A percentile compares a stretch with the other conserved stretches of the same genome.
phyloP scores from a whole-genome alignment of 2,329 filamentous ascomycete species.

The Monosporascus sp. region DNA sequence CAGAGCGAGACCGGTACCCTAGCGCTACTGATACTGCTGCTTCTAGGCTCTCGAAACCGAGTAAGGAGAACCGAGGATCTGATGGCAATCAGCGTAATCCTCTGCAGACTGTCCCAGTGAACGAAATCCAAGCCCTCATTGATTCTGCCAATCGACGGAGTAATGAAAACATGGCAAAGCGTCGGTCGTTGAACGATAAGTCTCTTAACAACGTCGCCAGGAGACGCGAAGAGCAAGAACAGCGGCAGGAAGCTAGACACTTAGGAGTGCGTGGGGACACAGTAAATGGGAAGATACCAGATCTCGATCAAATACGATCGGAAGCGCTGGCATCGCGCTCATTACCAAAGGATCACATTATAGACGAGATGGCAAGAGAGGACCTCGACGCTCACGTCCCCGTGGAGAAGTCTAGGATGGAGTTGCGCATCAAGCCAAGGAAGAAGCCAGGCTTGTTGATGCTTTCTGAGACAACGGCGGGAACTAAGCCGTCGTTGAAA shows the following conservation, averaged over 20 bases:
- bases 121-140: neutral
- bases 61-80: neutral
- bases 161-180: neutral
- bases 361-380: slow-evolving; percentile 2
- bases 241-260: neutral
- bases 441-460: slow-evolving; percentile 45
- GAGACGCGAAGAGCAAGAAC: neutral
- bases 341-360: neutral
- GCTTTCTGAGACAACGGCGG: slow-evolving; percentile 31
- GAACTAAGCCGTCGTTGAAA: neutral
- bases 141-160: neutral
- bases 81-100: neutral
- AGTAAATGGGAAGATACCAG: too few relatives aligned
- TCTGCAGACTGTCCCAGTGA: neutral
- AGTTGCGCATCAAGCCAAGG: slow-evolving; percentile 41
- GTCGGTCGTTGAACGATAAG: neutral
- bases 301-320: neutral
- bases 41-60: neutral
- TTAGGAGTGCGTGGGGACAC: neutral
- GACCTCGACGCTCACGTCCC: neutral
- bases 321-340: neutral
- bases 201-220: neutral
- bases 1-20: neutral
- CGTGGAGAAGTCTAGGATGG: slow-evolving; percentile 32
- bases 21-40: neutral